phyloP scores from a whole-genome alignment of 257 asterid genomes.

The Dorcoceras hygrometricum region DNA sequence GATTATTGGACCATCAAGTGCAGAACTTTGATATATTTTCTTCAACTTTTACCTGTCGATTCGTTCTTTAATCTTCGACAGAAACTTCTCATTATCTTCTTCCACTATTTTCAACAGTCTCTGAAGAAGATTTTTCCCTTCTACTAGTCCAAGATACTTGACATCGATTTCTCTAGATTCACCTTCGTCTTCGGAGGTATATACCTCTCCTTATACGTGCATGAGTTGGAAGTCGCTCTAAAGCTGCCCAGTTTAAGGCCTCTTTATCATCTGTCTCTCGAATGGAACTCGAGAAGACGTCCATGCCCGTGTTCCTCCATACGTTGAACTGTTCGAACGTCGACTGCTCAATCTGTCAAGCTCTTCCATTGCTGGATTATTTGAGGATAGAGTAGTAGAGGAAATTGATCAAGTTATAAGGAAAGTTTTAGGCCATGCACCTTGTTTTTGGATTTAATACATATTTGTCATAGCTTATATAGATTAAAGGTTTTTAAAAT shows the following conservation, averaged over 20 bases:
- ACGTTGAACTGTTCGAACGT: slow-evolving; percentile 34
- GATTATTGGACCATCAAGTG: no score
- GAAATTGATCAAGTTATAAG: no score
- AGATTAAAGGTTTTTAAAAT: no score
- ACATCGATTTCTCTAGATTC: slow-evolving; percentile 37
- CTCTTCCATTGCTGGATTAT: no score
- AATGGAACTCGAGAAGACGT: slow-evolving; percentile 41
- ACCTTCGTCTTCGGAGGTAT: slow-evolving; percentile 31
- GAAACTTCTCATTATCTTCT: slow-evolving; percentile 52
- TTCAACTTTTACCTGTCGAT: slow-evolving; percentile 35
- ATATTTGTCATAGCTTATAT: no score
- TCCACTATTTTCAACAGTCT: slow-evolving; percentile 38
- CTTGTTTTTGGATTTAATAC: no score
- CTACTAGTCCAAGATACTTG: slow-evolving; percentile 36
- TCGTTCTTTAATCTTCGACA: slow-evolving; percentile 41
- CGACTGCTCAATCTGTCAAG: slow-evolving; percentile 21
- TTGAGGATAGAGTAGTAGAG: neutral
- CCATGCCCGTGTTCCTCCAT: slow-evolving; percentile 44
- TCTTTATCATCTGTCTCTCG: slow-evolving; percentile 47
- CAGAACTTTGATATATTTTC: no score
- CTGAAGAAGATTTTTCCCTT: slow-evolving; percentile 36
- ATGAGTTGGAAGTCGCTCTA: slow-evolving; percentile 50
- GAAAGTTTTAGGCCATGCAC: no score
- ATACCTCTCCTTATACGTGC: slow-evolving; percentile 48
- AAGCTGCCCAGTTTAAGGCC: slow-evolving; percentile 57